phyloP scores from a whole-genome alignment of 2,329 filamentous ascomycete genomes.

The Alternaria arborescens region DNA sequence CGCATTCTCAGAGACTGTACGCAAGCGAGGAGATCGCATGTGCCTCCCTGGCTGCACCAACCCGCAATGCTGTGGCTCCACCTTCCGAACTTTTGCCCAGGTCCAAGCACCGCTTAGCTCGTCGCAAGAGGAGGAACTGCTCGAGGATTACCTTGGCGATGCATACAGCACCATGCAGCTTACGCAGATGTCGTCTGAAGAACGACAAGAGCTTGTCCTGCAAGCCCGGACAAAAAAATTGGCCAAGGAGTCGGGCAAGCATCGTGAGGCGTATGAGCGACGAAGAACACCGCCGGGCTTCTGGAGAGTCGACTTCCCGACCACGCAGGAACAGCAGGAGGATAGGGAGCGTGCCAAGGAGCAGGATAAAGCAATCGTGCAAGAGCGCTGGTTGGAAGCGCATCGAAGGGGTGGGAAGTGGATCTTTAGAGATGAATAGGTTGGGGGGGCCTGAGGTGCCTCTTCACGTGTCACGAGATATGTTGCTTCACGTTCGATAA shows the following conservation, averaged over 20 bases:
- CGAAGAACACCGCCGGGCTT: conserved; percentile 82
- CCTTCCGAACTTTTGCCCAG: conserved; percentile 72
- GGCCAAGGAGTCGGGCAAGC: conserved; percentile 78
- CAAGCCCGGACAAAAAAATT: conserved; percentile 77
- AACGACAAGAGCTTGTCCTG: conserved; percentile 73
- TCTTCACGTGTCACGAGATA: background rate
- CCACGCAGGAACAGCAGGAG: conserved; percentile 78
- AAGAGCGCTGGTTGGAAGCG: conserved; percentile 81
- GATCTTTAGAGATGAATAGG: conserved; percentile 80
- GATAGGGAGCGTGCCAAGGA: conserved; percentile 72
- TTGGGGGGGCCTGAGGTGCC: background rate
- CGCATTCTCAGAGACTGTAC: conserved; percentile 78
- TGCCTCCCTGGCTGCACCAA: conserved; percentile 78
- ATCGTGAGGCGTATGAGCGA: conserved; percentile 77
- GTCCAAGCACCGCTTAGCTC: conserved; percentile 41
- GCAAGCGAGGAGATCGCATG: conserved; percentile 72
- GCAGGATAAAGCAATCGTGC: conserved; percentile 70
- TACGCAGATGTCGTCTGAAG: conserved; percentile 63
- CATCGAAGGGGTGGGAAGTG: conserved; percentile 79
- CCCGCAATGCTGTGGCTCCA: conserved; percentile 77
- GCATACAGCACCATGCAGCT: conserved; percentile 48
- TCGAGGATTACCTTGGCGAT: conserved; percentile 65
- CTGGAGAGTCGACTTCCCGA: conserved; percentile 90
- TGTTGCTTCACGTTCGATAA: background rate
- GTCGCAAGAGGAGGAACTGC: conserved; percentile 49